Conservation (phyloP, 768 basidiomycete genomes). For the Clathrus columnatus region DNA sequence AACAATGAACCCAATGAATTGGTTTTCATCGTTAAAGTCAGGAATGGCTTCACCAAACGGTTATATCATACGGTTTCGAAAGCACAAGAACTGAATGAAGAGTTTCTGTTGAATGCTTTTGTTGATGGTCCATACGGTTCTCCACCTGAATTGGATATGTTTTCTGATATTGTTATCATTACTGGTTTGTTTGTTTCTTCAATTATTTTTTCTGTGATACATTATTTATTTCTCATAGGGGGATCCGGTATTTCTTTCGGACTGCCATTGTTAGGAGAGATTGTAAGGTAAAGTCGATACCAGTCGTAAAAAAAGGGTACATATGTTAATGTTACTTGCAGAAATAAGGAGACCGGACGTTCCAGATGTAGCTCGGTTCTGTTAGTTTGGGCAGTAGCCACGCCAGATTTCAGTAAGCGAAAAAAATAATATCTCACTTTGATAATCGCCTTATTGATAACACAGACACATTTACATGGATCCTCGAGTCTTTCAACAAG, state of each 20-base stretch:
- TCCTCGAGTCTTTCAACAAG: background rate
- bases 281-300: background rate
- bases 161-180: background rate
- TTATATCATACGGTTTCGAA: slow-evolving; percentile 24
- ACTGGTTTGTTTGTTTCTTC: background rate
- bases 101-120: background rate
- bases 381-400: slow-evolving; percentile 1
- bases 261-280: background rate
- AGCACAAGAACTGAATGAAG: background rate
- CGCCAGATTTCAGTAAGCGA: background rate
- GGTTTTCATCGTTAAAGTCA: slow-evolving; percentile 50
- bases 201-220: background rate
- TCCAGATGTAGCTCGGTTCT: background rate
- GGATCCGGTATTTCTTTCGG: background rate
- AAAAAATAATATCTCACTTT: background rate
- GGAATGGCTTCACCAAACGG: slow-evolving; percentile 50
- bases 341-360: background rate
- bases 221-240: background rate
- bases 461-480: background rate
- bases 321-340: background rate
- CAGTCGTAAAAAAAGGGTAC: background rate
- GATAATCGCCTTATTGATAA: background rate
- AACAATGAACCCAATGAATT: slow-evolving; percentile 25
- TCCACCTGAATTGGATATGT: background rate
- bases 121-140: background rate